A percentile compares a stretch with the other conserved stretches of the same genome.
Evolutionary conservation across 2,329 filamentous ascomycete species (phyloP).

Genomic region (Fusarium sp.): DNA sequence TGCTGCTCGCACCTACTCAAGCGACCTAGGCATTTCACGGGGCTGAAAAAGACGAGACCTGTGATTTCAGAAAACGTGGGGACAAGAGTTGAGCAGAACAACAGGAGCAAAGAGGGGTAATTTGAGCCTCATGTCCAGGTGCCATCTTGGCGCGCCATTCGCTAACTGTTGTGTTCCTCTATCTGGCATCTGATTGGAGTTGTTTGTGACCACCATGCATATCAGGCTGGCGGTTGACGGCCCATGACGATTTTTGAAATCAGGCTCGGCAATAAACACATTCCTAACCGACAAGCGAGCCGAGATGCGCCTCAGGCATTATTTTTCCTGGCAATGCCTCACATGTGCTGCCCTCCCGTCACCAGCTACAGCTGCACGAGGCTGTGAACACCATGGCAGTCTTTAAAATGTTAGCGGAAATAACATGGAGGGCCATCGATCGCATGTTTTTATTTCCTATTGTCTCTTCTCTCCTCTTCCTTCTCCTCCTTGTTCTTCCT

Average conservation of each 20-base stretch:
- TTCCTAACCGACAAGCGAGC: background rate
- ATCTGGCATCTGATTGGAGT: constrained; percentile 1
- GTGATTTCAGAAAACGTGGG: background rate
- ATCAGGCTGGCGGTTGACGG: background rate
- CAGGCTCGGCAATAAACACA: background rate
- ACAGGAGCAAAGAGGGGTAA: constrained; percentile 7
- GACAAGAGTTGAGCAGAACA: background rate
- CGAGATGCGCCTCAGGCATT: background rate
- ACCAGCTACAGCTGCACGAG: too few species aligned
- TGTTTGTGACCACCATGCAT: constrained; percentile 2
- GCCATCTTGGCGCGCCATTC: background rate
- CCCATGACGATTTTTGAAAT: background rate
- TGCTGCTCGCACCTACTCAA: background rate
- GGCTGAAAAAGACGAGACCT: background rate
- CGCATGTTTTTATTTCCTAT: too few species aligned
- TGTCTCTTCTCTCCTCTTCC: too few species aligned
- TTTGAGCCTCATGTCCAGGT: background rate
- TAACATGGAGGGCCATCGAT: too few species aligned
- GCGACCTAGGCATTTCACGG: background rate
- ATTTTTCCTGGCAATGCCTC: background rate
- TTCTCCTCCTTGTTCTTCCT: too few species aligned
- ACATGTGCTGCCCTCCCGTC: background rate
- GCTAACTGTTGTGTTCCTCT: background rate
- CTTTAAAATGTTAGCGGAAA: too few species aligned
- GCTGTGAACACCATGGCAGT: background rate